Percentiles rank a stretch among this genome's conserved stretches.
phyloP scores from a whole-genome alignment of 192 early-diverging fungal genomes.

The Gamsiella multidivaricata region DNA sequence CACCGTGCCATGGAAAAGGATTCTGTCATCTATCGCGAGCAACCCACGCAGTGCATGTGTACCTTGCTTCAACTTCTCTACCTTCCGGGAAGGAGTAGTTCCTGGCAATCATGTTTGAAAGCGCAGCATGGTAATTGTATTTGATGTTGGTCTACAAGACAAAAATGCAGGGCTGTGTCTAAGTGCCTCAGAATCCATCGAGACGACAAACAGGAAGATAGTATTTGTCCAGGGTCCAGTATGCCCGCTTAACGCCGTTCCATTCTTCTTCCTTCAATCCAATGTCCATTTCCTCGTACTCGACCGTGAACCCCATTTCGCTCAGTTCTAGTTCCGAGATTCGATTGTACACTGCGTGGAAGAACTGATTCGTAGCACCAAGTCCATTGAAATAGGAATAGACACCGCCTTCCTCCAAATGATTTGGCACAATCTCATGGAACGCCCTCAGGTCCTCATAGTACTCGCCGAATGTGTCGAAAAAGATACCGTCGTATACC shows the following conservation, averaged over 20 bases:
- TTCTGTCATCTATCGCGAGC: too few relatives aligned
- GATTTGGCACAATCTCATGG: slow-evolving; percentile 78
- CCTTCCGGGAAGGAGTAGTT: too few relatives aligned
- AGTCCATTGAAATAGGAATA: slow-evolving; percentile 98
- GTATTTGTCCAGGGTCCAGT: slow-evolving; percentile 80
- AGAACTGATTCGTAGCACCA: slow-evolving; percentile 93
- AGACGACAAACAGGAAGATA: slow-evolving; percentile 79
- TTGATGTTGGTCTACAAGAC: too few relatives aligned
- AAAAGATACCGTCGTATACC: slow-evolving; percentile 93
- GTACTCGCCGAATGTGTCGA: slow-evolving; percentile 94
- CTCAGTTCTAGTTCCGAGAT: slow-evolving; percentile 85
- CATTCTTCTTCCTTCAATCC: slow-evolving; percentile 86
- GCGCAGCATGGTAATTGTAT: too few relatives aligned
- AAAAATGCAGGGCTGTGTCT: too few relatives aligned
- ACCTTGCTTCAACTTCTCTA: too few relatives aligned
- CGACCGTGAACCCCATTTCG: slow-evolving; percentile 81
- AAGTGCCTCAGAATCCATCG: slow-evolving; percentile 31
- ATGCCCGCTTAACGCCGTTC: slow-evolving; percentile 85
- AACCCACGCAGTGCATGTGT: too few relatives aligned
- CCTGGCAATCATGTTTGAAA: too few relatives aligned
- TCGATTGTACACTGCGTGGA: slow-evolving; percentile 94
- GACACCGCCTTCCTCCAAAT: slow-evolving; percentile 77
- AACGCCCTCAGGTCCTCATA: slow-evolving; percentile 88
- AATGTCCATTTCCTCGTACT: slow-evolving; percentile 79
- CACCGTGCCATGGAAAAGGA: too few relatives aligned